Base-by-base conservation (phyloP, 441 rosid genomes). In the Gossypium lobatum region DNA sequence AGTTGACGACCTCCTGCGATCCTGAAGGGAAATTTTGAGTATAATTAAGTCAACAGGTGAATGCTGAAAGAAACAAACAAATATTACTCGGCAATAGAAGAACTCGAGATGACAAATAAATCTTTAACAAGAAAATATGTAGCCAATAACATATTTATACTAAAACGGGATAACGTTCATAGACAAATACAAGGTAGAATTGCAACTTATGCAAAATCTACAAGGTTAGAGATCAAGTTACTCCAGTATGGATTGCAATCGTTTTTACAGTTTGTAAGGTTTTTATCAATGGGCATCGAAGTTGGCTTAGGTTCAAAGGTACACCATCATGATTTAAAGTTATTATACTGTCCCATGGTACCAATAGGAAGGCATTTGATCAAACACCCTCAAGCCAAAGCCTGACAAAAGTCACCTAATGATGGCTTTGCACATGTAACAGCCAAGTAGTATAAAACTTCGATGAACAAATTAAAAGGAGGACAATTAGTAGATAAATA, bases 21-120 rank as follows among this genome's bases (percentile, higher is more conserved):
- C 88, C 99, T 95, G 91, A 77, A 84, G 76, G 55, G 74, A 71
- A 76, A 34, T 64, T 64, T 46, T 73, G 74, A 65, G 71, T n/a
- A 11, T 39, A 71, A 72, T 53, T 16, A n/a, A 21, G 46, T 65
- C 50, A 55, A 59, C 25, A 8, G 57, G 23, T 58, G 42, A 42
- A 20, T 13, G 37, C 65, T 13, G 55, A 58, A 58, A 20, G 55
- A 58, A 20, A 52, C 13, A 48, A 65, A 65, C 59, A 68, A 71
- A 58, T 34, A 37, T 39, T 57, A 71, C 48, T 39, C 4, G 21
- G 20, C 52, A 42, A 63, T 25, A 17, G 45, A 63, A 42, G 52
- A 72, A 71, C 13, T 48, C 53, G 1, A n/a, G 55, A 17, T 64
- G 62, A 52, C 48, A 66, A 70, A 52, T 31, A 53, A 18, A 39